Evolutionary conservation across 306 rosid genomes (phyloP), one percentile per base, ranked within the genome.

Genomic region (Rubus parviflorus): DNA sequence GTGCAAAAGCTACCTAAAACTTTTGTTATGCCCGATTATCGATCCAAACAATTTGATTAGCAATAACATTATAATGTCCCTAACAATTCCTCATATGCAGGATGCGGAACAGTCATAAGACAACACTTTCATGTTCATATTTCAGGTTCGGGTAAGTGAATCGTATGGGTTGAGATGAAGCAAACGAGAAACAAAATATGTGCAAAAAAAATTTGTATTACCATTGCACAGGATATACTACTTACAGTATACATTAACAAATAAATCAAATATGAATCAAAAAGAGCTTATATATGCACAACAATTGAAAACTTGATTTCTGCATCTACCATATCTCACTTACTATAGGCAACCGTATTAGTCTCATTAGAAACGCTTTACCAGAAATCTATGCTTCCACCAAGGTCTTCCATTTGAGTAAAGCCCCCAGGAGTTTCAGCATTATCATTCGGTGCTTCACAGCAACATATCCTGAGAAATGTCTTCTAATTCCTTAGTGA

Each of bases 401-500:
- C 48, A 72, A 37, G 49, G 12, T 53, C 76, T 53, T 72, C 65
- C 65, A 20, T 38, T n/a, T 37, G 12, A 71, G 63, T 4, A 14
- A 25, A 25, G 20, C 46, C 16, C 48, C 22, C 30, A 25, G 25
- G 63, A 46, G 53, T 48, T 51, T 5, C 63, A 38, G 46, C 8
- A 38, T 17, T 49, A 37, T 71, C 45, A 71, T 37, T 63, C 56
- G 10, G 48, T 17, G 41, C 19, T 48, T 15, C 23, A 47, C 42
- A 46, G 64, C 17, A 19, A 12, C 74, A n/a, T 37, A 62, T 67
- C 43, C 61, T 30, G 22, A 19, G 74, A 20, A 35, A 8, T 72
- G 40, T 45, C 62, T 41, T 40, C 53, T 68, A 58, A 37, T 51
- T 76, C 71, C 81, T 70, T 69, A 53, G 37, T 78, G 75, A 70